Evolutionary conservation across 1,284 basidiomycete genomes (phyloP), one percentile per base, ranked within the genome.

Genomic region (Ceratobasidium sp.): DNA sequence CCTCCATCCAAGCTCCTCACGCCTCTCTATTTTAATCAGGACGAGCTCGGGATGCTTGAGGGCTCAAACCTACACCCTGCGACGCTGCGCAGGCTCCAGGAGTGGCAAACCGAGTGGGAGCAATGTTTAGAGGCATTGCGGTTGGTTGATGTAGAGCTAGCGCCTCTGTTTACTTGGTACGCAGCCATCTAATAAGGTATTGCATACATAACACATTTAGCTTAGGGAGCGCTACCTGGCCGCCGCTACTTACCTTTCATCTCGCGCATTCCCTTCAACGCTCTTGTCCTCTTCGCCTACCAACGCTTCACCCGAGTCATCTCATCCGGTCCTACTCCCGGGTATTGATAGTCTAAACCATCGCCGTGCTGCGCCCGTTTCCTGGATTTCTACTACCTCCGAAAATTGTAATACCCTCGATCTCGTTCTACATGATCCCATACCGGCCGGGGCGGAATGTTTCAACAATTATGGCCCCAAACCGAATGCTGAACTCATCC

Each of bases 391-490:
- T 23, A 87, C 87, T 9, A 84, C 85, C 78, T 83, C 28, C 81
- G 40, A 79, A 59, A 80, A 83, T 0, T 54, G 82, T 67, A 52
- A 76, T 59, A 28, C 70, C 61, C 26, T 79, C 17, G 71, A 85
- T 2, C 82, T 89, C 17, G 84, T 92, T 2, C 84, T 89, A n/a
- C 91, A 90, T 80, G 83, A 82, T 1, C 59, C 86, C 0, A 84
- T 87, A 0, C 80, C 80, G 0, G 79, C 84, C 3, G 89, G 87
- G 56, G 81, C 87, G 20, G 93, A 97, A 83, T 85, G 96, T n/a
- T 92, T 93, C 86, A 97, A 97, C 85, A 97, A 96, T 83, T 95
- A 95, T 82, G 94, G 94, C 0, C 88, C 90, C 0, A 96, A 95
- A 84, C 91, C 95, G 0, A 97, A 96, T 83, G 89, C 94, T 33